These are phyloP conservation scores for Quercus lobata DNA, from an alignment of 331 rosid genomes.

Conservation along the genomic window DNA sequence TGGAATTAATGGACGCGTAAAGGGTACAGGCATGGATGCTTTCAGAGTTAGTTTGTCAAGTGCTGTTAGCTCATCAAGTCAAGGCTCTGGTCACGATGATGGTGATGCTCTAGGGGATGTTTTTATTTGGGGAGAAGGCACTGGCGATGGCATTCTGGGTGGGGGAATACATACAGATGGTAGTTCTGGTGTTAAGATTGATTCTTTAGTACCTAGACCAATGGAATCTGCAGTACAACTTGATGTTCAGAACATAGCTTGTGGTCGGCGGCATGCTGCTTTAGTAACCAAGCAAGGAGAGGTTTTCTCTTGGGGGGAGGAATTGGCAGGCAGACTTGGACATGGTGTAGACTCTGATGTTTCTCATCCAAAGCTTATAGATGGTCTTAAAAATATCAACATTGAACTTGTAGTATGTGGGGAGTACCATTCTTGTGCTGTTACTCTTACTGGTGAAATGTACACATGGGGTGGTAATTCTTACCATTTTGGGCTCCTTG, in stretches of 20 bases:
- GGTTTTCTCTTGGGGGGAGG: slow-evolving; percentile 43
- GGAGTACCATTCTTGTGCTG: slow-evolving; percentile 42
- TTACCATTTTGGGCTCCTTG: slow-evolving; percentile 25
- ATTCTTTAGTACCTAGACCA: slow-evolving; percentile 29
- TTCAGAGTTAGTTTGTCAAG: slow-evolving; percentile 42
- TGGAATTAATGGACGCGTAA: slow-evolving; percentile 23
- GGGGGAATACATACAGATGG: slow-evolving; percentile 32
- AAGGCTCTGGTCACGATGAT: slow-evolving; percentile 35
- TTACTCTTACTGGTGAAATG: slow-evolving; percentile 42
- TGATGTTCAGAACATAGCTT: slow-evolving; percentile 36
- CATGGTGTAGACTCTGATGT: slow-evolving; percentile 46
- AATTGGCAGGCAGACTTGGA: slow-evolving; percentile 43
- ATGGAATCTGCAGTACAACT: slow-evolving; percentile 35
- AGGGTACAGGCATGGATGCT: slow-evolving; percentile 21
- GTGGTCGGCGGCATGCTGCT: slow-evolving; percentile 44
- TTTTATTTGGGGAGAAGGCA: slow-evolving; percentile 46
- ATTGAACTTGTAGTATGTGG: slow-evolving; percentile 40
- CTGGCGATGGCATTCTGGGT: slow-evolving; percentile 34
- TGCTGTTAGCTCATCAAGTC: slow-evolving; percentile 46
- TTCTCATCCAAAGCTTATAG: slow-evolving; percentile 39
- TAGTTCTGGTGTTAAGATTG: slow-evolving; percentile 24
- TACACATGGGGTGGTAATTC: slow-evolving; percentile 42
- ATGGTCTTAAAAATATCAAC: slow-evolving; percentile 27
- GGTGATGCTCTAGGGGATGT: slow-evolving; percentile 35
- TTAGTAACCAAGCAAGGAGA: slow-evolving; percentile 42